Base-by-base conservation (phyloP, 1,284 basidiomycete genomes). In the Melampsora occidentalis region DNA sequence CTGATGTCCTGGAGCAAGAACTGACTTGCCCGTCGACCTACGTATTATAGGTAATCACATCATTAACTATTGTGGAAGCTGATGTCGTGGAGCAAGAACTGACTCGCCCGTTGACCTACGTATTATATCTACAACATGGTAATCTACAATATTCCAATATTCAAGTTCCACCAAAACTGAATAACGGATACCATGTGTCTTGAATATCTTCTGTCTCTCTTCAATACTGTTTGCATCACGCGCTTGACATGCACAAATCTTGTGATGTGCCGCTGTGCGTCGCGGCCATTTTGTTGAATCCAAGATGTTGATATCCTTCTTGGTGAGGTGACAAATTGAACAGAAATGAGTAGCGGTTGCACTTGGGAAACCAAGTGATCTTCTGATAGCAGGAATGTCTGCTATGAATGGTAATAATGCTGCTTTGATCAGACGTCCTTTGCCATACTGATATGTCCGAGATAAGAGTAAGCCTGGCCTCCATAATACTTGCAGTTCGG, bases 141-240 rank as follows among this genome's bases (percentile, higher is more conserved):
- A n/a, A n/a, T n/a, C n/a, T n/a, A n/a, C n/a, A n/a, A n/a, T n/a
- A n/a, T n/a, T n/a, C n/a, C n/a, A n/a, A n/a, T n/a, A n/a, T n/a
- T n/a, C n/a, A n/a, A 63, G 16, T 63, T 63, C 31, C 16, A 63
- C 22, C 61, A 63, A 5, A 3, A 63, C 61, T 63, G 61, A 63
- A 31, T 63, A 63, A 4, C 61, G 2, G 6, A 28, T 18, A 2
- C 61, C 61, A 5, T 31, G 16, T 3, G n/a, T 18, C 16, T 16
- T 22, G 25, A 63, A 33, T 20, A 63, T n/a, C 25, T 63, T 63
- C 35, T 35, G 35, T 35, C 35, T 35, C 35, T 35, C 35, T 35
- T 35, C 35, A 35, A 35, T 9, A 35, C 35, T 35, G 35, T 4
- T 35, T 63, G 61, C 61, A 63, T 63, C 22, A 3, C 31, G 28